Evolutionary conservation across 768 basidiomycete genomes (phyloP).

Genomic region (Suillus fuscotomentosus): DNA sequence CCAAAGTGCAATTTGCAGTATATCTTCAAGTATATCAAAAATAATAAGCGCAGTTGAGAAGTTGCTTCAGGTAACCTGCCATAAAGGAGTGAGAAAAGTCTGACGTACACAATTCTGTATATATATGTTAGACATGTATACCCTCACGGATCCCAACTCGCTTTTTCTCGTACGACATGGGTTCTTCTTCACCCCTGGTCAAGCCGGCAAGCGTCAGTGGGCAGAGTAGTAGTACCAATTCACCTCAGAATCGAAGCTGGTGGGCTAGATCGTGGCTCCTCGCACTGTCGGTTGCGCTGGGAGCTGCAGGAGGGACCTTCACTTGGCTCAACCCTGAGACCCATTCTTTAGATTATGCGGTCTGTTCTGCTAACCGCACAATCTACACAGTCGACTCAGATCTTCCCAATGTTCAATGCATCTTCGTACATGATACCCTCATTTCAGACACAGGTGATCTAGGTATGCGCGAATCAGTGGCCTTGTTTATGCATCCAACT

Average conservation of each 20-base stretch:
- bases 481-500: slow-evolving; percentile 4
- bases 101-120: too few species aligned
- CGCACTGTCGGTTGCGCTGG: background rate
- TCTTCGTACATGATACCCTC: slow-evolving; percentile 48
- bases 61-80: too few species aligned
- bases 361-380: slow-evolving; percentile 51
- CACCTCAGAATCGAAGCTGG: background rate
- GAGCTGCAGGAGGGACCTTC: background rate
- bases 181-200: background rate
- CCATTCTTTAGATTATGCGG: slow-evolving; percentile 39
- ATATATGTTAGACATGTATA: too few species aligned
- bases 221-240: background rate
- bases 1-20: too few species aligned
- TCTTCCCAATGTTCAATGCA: slow-evolving; percentile 55
- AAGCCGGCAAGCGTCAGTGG: background rate
- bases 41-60: too few species aligned
- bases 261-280: background rate
- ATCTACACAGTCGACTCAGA: slow-evolving; percentile 71
- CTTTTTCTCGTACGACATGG: background rate
- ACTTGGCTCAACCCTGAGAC: background rate
- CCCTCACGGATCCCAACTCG: background rate
- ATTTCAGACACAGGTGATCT: slow-evolving; percentile 50
- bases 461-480: slow-evolving; percentile 33
- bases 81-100: too few species aligned
- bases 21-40: too few species aligned